Evolutionary conservation across 2,329 filamentous ascomycete genomes (phyloP).

Genomic region (Aspergillus ustus): DNA sequence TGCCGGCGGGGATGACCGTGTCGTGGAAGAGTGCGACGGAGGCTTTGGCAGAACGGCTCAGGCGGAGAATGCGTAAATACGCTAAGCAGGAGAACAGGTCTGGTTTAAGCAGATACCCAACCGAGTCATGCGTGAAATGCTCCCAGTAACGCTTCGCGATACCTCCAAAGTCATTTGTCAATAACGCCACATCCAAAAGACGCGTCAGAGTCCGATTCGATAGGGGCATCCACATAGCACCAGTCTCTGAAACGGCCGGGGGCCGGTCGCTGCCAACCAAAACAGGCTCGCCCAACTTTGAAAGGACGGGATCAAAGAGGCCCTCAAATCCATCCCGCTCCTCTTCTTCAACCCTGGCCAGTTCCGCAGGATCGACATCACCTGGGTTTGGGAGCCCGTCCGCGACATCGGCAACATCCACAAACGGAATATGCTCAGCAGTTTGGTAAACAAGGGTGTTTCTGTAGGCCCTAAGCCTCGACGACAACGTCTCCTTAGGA

Average conservation of each 20-base stretch:
- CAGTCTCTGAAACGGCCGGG: not conserved
- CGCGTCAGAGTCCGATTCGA: constrained; percentile 68
- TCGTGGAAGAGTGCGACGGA: constrained; percentile 63
- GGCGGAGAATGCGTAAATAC: constrained; percentile 69
- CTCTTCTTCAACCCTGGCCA: not conserved
- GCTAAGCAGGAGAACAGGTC: constrained; percentile 72
- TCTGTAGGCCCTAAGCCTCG: not conserved
- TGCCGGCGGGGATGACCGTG: constrained; percentile 53
- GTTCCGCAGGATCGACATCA: not conserved
- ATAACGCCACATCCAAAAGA: constrained; percentile 65
- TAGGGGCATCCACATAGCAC: constrained; percentile 48
- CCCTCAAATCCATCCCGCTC: not conserved
- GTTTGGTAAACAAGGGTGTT: not conserved
- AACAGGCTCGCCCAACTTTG: not conserved
- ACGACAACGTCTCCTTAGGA: constrained; percentile 17
- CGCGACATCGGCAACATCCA: not conserved
- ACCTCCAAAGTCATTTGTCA: constrained; percentile 62
- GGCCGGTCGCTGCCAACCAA: not conserved
- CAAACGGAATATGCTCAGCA: not conserved
- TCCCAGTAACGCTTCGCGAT: constrained; percentile 80
- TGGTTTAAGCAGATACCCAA: constrained; percentile 64
- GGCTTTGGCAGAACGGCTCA: constrained; percentile 67
- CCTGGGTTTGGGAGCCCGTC: not conserved
- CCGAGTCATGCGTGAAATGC: constrained; percentile 60
- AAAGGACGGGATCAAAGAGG: not conserved